A percentile compares a stretch with the other conserved stretches of the same genome.
Evolutionary conservation across 257 asterid species (phyloP).

Genomic region (Perilla frutescens): DNA sequence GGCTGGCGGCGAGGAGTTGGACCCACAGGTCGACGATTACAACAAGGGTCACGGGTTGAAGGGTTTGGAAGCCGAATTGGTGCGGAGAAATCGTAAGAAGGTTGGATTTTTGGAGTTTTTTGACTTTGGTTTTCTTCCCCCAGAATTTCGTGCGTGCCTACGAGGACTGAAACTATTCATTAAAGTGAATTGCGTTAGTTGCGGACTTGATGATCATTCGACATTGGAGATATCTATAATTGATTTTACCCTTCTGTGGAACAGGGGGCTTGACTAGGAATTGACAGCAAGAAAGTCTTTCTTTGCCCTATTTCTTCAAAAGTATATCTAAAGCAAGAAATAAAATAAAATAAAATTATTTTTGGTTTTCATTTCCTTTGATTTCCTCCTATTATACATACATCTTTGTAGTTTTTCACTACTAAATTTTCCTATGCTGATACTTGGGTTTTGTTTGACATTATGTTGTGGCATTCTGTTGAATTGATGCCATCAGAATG

Average conservation of each 20-base stretch:
- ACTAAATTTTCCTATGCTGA: not conserved
- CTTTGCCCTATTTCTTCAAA: not conserved
- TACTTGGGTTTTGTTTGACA: conserved; percentile 19
- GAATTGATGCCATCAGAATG: conserved; percentile 5
- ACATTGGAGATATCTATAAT: conserved; percentile 4
- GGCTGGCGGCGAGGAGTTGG: conserved; percentile 29
- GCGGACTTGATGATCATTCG: not conserved
- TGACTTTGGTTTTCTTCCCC: conserved; percentile 15
- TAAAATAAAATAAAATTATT: not conserved
- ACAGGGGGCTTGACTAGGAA: conserved; percentile 5
- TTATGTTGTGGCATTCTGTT: conserved; percentile 26
- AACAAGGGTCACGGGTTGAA: not conserved
- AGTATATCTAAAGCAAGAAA: not conserved
- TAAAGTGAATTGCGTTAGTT: not conserved
- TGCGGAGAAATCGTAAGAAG: conserved; percentile 44
- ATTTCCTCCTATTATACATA: not conserved
- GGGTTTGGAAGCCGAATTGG: conserved; percentile 34
- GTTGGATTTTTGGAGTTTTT: conserved; percentile 38
- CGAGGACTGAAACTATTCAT: conserved; percentile 19
- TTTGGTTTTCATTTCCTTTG: not conserved
- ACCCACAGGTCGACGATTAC: not conserved
- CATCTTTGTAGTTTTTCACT: not conserved
- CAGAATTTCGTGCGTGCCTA: conserved; percentile 20
- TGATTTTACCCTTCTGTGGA: not conserved
- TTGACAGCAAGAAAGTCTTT: not conserved